A percentile compares a stretch with the other conserved stretches of the same genome.
Evolutionary conservation across 1,284 basidiomycete genomes (phyloP).

Genomic region (Earliella scabrosa): DNA sequence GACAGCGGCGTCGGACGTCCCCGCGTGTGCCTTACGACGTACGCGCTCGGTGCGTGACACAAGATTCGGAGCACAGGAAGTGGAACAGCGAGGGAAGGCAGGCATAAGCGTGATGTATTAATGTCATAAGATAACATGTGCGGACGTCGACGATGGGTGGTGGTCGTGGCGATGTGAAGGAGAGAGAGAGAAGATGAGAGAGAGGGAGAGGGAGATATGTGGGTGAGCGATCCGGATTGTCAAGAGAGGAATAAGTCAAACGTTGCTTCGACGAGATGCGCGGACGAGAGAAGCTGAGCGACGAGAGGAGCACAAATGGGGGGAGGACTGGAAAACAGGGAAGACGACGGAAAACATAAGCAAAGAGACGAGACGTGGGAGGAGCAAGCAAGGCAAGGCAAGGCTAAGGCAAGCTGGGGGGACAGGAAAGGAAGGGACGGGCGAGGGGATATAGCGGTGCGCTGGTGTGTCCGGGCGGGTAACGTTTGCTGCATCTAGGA

Average conservation of each 20-base stretch:
- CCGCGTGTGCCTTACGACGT: background rate
- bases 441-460: background rate
- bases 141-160: conserved; percentile 26
- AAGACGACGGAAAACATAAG: conserved; percentile 31
- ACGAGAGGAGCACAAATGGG: conserved; percentile 28
- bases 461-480: conserved; percentile 1
- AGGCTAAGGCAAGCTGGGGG: too few species aligned
- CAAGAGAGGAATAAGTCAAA: conserved; percentile 45
- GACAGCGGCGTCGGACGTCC: too few species aligned
- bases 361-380: conserved; percentile 17
- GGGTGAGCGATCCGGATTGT: conserved; percentile 36
- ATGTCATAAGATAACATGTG: conserved; percentile 42
- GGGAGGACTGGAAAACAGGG: conserved; percentile 33
- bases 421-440: conserved; percentile 5
- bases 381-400: too few species aligned
- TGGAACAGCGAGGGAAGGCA: conserved; percentile 6
- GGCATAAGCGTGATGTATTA: conserved; percentile 34
- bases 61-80: background rate
- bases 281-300: conserved; percentile 28
- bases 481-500: too few species aligned
- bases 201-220: conserved; percentile 20
- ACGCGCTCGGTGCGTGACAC: background rate
- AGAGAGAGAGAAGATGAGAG: conserved; percentile 1
- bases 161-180: conserved; percentile 1
- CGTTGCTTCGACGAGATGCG: conserved; percentile 36